Conservation (phyloP, 352 stramenopile genomes). For the Saprolegnia diclina region DNA sequence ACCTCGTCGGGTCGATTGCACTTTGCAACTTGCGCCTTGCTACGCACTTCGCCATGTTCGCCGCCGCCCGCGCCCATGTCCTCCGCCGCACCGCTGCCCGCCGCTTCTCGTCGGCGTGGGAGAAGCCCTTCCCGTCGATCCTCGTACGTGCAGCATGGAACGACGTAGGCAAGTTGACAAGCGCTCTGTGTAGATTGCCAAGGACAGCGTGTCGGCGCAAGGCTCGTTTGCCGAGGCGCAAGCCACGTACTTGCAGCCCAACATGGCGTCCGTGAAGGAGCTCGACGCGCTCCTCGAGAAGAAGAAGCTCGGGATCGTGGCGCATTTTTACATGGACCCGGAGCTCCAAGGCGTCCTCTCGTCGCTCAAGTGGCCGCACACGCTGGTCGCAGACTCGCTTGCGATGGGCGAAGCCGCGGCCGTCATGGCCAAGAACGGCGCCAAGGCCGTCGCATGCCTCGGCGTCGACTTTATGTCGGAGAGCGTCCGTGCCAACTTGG, state of each 20-base stretch:
- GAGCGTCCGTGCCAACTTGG: constrained; percentile 90
- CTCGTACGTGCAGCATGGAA: constrained; percentile 38
- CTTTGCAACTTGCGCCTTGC: not conserved
- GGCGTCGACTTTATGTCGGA: constrained; percentile 99
- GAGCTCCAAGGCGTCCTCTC: constrained; percentile 90
- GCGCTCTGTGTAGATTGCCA: constrained; percentile 45
- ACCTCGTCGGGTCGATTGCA: not conserved
- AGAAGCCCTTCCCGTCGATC: constrained; percentile 71
- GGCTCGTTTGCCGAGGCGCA: constrained; percentile 86
- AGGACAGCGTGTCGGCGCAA: constrained; percentile 64
- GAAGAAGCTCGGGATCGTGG: constrained; percentile 95
- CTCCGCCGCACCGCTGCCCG: not conserved
- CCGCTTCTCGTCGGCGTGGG: constrained; percentile 36
- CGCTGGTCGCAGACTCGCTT: constrained; percentile 94
- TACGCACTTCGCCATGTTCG: not conserved
- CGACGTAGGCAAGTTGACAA: not conserved
- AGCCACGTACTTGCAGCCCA: constrained; percentile 79
- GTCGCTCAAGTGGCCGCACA: constrained; percentile 82
- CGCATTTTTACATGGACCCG: constrained; percentile 98
- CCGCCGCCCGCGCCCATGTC: not conserved
- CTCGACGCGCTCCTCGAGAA: constrained; percentile 81
- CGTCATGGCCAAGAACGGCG: constrained; percentile 89
- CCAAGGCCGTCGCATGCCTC: constrained; percentile 89
- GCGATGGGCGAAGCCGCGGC: constrained; percentile 96
- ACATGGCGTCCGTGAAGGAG: constrained; percentile 79